Percentiles rank a stretch among this genome's conserved stretches.
Evolutionary conservation across 1,284 basidiomycete genomes (phyloP).

Genomic region (Sanghuangporus weigelae): DNA sequence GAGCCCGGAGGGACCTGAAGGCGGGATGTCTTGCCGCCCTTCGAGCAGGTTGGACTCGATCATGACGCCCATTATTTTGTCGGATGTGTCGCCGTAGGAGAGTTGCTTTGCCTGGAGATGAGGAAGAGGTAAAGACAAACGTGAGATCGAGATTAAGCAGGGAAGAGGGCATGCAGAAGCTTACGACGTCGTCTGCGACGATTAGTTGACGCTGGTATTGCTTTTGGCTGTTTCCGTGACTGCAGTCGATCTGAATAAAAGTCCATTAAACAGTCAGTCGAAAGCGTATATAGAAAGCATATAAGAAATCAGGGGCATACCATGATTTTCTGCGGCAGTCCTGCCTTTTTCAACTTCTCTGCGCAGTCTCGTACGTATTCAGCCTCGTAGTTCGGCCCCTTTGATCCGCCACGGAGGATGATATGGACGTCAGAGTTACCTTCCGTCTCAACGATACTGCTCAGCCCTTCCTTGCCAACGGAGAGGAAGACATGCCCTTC

Average conservation of each 20-base stretch:
- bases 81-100: constrained; percentile 61
- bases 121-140: constrained; percentile 15
- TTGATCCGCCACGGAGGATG: constrained; percentile 83
- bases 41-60: constrained; percentile 93
- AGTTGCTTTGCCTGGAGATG: constrained; percentile 62
- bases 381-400: constrained; percentile 81
- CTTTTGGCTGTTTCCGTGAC: constrained; percentile 90
- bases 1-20: constrained; percentile 69
- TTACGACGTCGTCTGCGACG: constrained; percentile 80
- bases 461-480: constrained; percentile 89
- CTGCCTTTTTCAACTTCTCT: constrained; percentile 75
- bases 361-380: constrained; percentile 77
- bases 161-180: constrained; percentile 12
- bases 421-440: constrained; percentile 89
- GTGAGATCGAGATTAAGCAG: too few relatives aligned
- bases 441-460: constrained; percentile 88
- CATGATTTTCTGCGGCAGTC: constrained; percentile 80
- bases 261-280: background rate
- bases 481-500: constrained; percentile 89
- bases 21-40: constrained; percentile 82
- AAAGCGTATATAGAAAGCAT: background rate
- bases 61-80: constrained; percentile 94
- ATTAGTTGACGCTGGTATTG: constrained; percentile 81
- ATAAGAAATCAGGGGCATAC: constrained; percentile 34
- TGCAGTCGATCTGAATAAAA: constrained; percentile 78